phyloP scores from a whole-genome alignment of 495 filamentous ascomycete species.

The Usnea hakonensis region DNA sequence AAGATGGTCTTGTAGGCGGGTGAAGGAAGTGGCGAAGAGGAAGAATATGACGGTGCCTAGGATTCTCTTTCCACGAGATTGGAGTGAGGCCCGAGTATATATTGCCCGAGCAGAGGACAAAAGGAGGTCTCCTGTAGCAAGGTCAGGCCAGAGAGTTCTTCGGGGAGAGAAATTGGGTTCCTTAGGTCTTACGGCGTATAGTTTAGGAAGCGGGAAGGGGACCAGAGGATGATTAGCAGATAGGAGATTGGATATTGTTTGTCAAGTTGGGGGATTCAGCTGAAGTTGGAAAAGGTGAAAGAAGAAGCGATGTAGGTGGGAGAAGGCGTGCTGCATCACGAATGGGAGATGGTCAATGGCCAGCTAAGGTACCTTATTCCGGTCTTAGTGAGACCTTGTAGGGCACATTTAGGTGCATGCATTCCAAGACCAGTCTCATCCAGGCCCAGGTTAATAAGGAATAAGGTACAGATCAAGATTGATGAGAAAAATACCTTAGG shows the following conservation, averaged over 20 bases:
- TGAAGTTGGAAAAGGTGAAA: conserved; percentile 2
- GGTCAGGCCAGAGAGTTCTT: background rate
- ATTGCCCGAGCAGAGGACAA: background rate
- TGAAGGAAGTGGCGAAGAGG: background rate
- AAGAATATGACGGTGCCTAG: background rate
- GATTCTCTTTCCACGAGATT: background rate
- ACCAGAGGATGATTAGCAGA: background rate
- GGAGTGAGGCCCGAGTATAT: background rate
- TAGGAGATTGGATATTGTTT: background rate
- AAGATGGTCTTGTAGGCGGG: background rate
- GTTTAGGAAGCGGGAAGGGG: background rate
- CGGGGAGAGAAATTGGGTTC: background rate
- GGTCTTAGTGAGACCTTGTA: conserved; percentile 1
- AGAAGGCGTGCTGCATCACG: conserved; percentile 13
- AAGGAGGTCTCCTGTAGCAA: background rate
- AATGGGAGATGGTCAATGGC: conserved; percentile 1
- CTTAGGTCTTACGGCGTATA: background rate
- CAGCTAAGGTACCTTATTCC: background rate
- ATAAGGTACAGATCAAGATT: conserved; percentile 21
- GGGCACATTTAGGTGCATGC: background rate
- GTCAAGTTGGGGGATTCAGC: background rate
- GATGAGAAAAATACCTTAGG: too few species aligned
- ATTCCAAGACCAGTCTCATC: too few species aligned
- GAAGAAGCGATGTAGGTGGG: conserved; percentile 3
- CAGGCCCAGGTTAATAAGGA: conserved; percentile 5